Conservation (phyloP, 2,329 filamentous ascomycete genomes). For the Calonectria multiphialidica region DNA sequence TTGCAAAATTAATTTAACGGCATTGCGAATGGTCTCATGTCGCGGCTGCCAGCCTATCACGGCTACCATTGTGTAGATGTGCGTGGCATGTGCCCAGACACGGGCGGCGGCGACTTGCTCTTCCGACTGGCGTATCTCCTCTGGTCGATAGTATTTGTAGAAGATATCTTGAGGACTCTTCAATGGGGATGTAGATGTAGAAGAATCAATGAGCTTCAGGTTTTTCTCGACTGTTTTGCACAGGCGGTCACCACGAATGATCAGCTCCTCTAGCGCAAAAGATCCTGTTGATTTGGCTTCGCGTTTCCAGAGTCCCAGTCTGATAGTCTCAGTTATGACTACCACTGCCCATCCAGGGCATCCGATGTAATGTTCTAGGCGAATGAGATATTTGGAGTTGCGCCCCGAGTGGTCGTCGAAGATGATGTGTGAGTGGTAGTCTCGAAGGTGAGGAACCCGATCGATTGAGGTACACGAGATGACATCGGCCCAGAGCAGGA, state of each 20-base stretch:
- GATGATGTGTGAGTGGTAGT: slow-evolving; percentile 7
- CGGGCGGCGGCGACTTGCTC: neutral
- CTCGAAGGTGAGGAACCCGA: neutral
- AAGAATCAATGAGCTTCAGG: neutral
- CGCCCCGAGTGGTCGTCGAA: neutral
- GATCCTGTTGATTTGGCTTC: neutral
- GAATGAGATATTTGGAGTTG: neutral
- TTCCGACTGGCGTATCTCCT: neutral
- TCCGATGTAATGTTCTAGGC: slow-evolving; percentile 1
- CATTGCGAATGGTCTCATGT: neutral
- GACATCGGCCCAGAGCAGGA: slow-evolving; percentile 45
- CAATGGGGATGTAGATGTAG: neutral
- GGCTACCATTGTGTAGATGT: neutral
- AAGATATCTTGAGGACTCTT: neutral
- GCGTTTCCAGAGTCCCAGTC: neutral
- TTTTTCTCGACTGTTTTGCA: neutral
- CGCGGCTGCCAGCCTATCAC: slow-evolving; percentile 15
- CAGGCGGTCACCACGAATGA: neutral
- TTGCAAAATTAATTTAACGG: neutral
- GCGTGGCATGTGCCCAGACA: slow-evolving; percentile 13
- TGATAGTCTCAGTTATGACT: neutral
- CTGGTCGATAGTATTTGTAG: neutral
- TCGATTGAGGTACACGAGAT: slow-evolving; percentile 18
- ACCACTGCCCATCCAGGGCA: slow-evolving; percentile 21
- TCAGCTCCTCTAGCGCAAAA: neutral